Conservation (phyloP, 2,329 filamentous ascomycete species). For the Aspergillus sp. region DNA sequence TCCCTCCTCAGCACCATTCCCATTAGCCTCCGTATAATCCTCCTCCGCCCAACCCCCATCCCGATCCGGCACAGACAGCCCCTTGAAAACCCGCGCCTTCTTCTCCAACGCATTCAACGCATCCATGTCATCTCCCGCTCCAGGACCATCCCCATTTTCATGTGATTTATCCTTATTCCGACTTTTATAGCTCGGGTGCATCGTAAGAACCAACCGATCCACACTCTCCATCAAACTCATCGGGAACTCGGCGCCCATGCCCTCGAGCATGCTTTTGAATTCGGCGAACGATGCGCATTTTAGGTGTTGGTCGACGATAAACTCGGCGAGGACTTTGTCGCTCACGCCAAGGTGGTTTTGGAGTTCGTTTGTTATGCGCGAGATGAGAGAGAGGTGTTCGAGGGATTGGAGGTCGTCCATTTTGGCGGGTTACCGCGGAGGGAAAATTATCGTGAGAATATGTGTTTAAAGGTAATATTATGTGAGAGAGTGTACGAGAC, state of each 20-base stretch:
- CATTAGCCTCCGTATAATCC: conserved; percentile 33
- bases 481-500: conserved; percentile 21
- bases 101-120: conserved; percentile 56
- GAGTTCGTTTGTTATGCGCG: conserved; percentile 89
- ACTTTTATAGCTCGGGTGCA: conserved; percentile 86
- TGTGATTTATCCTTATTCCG: conserved; percentile 39
- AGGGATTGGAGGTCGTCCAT: conserved; percentile 93
- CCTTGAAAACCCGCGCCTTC: conserved; percentile 87
- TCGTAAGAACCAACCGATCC: conserved; percentile 79
- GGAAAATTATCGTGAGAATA: neutral
- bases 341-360: conserved; percentile 89
- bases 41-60: conserved; percentile 49
- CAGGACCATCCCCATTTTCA: conserved; percentile 28
- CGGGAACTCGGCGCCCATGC: conserved; percentile 79
- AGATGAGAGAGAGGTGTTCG: conserved; percentile 90
- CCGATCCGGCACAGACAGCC: conserved; percentile 81
- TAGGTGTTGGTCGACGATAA: conserved; percentile 85
- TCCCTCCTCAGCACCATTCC: conserved; percentile 37
- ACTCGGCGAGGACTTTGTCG: conserved; percentile 95
- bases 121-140: conserved; percentile 42
- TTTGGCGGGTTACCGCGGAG: conserved; percentile 14
- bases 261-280: conserved; percentile 74
- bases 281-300: conserved; percentile 68
- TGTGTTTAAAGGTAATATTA: neutral
- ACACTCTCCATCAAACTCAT: conserved; percentile 86